Evolutionary conservation across 2,329 filamentous ascomycete species (phyloP), one percentile per base, ranked within the genome.

Genomic region (Diaporthe sp.): DNA sequence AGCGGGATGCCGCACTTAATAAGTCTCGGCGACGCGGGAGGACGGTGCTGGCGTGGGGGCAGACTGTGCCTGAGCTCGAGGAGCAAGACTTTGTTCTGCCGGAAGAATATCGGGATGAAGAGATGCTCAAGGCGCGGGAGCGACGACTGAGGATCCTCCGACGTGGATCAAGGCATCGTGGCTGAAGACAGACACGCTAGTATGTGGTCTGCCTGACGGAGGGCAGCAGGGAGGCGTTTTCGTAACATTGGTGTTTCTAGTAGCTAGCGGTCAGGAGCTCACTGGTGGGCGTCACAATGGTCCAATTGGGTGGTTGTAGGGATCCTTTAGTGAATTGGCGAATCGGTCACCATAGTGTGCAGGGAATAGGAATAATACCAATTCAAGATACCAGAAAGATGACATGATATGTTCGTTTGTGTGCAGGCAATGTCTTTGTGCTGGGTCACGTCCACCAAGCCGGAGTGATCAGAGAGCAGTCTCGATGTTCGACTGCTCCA

Each of bases 1-100:
- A 96, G 76, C 93, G 96, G 37, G 94, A 95, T 31, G 91, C 92
- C 9, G 95, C 96, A 13, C 84, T 98, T n/a, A 93, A 91, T 77
- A 92, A 91, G 78, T 88, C 91, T 67, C 89, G 95, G 46, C 91
- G 94, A 71, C 91, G 92, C 68, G 91, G 92, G 58, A 89, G 95
- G 68, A 94, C 90, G 70, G 88, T 92, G 22, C 87, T 93, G 65
- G 96, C 96, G 4, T 98, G 97, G 89, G 96, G 96, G 0, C 90
- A 93, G 37, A 90, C 94, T 0, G 84, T 98, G 28, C 96, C 96
- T 0, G 94, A 98, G 19, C 86, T 93, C 74, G 82, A 86, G 7
- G 90, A 94, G 81, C 82, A 82, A 44, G 94, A 98, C 57, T 98
- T 98, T 81, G 88, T 91, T 74, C 85, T 98, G 70, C 94, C 96